phyloP scores from a whole-genome alignment of 305 asterid genomes.

The Ajuga reptans region DNA sequence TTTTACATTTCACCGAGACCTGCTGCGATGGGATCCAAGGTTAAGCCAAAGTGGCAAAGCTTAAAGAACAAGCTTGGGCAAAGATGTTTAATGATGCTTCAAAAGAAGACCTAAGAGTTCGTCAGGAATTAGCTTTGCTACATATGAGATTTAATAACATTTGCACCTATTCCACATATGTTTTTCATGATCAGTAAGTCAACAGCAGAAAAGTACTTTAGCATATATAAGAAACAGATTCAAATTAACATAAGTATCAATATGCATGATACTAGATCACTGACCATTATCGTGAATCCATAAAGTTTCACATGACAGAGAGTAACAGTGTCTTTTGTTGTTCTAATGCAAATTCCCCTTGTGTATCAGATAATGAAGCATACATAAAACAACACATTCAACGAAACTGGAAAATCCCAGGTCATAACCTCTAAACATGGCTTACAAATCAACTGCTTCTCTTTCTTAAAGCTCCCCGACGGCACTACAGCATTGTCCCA shows the following conservation, averaged over 20 bases:
- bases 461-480: not conserved
- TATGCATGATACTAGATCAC: not conserved
- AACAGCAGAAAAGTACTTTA: not conserved
- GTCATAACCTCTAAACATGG: too few relatives aligned
- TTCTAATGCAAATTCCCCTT: not conserved
- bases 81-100: not conserved
- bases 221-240: not conserved
- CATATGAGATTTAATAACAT: not conserved
- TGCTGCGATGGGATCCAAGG: not conserved
- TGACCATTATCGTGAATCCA: not conserved
- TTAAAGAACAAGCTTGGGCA: not conserved
- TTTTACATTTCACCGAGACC: too few relatives aligned
- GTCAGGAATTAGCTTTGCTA: not conserved
- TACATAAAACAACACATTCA: not conserved
- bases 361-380: not conserved
- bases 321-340: not conserved
- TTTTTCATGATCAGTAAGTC: not conserved
- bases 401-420: not conserved
- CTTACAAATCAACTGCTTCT: not conserved
- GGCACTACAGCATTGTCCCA: too few relatives aligned
- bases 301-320: not conserved
- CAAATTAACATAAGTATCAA: not conserved
- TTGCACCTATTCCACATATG: not conserved
- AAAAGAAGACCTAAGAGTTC: not conserved
- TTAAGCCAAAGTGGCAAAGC: not conserved